Percentiles rank a stretch among this genome's conserved stretches.
These are phyloP conservation scores for Monilinia laxa DNA, from an alignment of 2,329 filamentous ascomycete genomes.

Conservation along the genomic window DNA sequence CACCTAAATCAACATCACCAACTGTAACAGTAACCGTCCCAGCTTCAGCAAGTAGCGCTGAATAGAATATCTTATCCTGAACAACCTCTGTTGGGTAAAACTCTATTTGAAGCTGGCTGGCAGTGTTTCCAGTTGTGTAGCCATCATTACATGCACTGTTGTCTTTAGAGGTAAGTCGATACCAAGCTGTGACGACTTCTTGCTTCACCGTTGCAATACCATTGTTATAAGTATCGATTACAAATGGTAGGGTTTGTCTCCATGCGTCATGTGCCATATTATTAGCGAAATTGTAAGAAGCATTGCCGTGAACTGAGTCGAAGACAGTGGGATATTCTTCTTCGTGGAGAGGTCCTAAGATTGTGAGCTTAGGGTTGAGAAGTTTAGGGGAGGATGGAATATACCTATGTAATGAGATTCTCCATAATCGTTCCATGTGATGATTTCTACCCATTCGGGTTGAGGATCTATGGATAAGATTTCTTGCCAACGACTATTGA, in stretches of 20 bases:
- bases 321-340: not conserved
- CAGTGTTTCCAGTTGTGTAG: not conserved
- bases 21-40: not conserved
- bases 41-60: not conserved
- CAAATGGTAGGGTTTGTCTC: not conserved
- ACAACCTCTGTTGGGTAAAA: not conserved
- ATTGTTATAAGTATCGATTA: not conserved
- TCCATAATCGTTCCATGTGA: slow-evolving; percentile 14
- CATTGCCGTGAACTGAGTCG: not conserved
- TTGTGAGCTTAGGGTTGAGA: not conserved
- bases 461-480: slow-evolving; percentile 5
- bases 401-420: slow-evolving; percentile 15
- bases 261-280: not conserved
- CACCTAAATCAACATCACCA: not conserved
- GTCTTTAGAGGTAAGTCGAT: not conserved
- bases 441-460: slow-evolving; percentile 3
- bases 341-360: not conserved
- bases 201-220: not conserved
- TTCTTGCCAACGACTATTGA: slow-evolving; percentile 3
- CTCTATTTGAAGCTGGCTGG: slow-evolving; percentile 4
- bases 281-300: not conserved
- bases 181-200: not conserved
- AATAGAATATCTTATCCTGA: slow-evolving; percentile 1
- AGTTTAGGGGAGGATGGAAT: not conserved
- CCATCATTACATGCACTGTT: not conserved